Percentiles rank a stretch among this genome's conserved stretches.
phyloP scores from a whole-genome alignment of 345 rosid genomes.

The Melaleuca alternifolia region DNA sequence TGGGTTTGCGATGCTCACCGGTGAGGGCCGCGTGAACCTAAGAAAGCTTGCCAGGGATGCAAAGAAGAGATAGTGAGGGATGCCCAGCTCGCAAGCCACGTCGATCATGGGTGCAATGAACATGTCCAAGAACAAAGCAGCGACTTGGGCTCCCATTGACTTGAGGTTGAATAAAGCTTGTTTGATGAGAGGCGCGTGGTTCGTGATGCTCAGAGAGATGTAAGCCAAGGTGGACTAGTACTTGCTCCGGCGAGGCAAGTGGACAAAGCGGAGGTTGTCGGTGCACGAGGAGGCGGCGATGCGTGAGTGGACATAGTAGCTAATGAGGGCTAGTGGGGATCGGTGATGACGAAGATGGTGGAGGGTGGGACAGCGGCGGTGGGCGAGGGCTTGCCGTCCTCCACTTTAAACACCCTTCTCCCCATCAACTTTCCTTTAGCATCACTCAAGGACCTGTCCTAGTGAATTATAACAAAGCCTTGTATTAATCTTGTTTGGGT shows the following conservation, averaged over 20 bases:
- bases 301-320: conserved; percentile 6
- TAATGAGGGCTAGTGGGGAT: conserved; percentile 3
- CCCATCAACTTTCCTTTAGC: not conserved
- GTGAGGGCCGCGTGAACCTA: conserved; percentile 16
- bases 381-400: no score
- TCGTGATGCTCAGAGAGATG: conserved; percentile 2
- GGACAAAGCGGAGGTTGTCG: conserved; percentile 5
- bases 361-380: conserved; percentile 8
- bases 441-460: not conserved
- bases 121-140: conserved; percentile 26
- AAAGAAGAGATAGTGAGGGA: conserved; percentile 23
- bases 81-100: no score
- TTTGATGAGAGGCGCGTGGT: conserved; percentile 11
- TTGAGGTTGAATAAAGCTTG: conserved; percentile 7
- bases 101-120: conserved; percentile 20
- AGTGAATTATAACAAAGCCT: not conserved
- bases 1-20: no score
- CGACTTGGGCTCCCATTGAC: conserved; percentile 3
- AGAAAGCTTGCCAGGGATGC: conserved; percentile 23
- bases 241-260: conserved; percentile 8
- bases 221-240: conserved; percentile 11
- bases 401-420: no score
- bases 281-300: not conserved
- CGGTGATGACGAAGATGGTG: conserved; percentile 8
- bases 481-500: not conserved